These are phyloP conservation scores for Crithidia thermophila DNA, from an alignment of 208 protist species.

Conservation along the genomic window DNA sequence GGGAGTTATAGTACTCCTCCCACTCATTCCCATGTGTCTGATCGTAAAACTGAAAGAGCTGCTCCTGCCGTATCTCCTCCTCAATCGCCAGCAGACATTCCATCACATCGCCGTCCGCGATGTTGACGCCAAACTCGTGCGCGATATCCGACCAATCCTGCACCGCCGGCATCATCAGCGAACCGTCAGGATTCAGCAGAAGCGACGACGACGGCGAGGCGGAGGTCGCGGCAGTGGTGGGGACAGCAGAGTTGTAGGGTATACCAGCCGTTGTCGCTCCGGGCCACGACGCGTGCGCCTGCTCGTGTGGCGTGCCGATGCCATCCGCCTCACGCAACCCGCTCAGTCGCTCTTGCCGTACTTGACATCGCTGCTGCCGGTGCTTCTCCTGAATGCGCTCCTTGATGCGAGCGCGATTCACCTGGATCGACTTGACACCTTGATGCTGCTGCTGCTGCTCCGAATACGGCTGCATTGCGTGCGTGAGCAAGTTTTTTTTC, in stretches of 20 bases:
- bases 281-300: background rate
- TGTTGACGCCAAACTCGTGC: conserved; percentile 61
- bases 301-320: background rate
- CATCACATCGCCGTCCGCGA: conserved; percentile 47
- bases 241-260: background rate
- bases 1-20: conserved; percentile 71
- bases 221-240: background rate
- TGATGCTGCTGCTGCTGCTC: conserved; percentile 4
- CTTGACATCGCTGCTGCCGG: conserved; percentile 17
- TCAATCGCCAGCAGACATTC: conserved; percentile 71
- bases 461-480: conserved; percentile 5
- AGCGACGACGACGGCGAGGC: background rate
- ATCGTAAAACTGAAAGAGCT: conserved; percentile 64
- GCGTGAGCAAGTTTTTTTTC: background rate
- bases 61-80: conserved; percentile 81
- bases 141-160: conserved; percentile 56
- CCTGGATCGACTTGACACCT: conserved; percentile 57
- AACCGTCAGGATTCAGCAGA: background rate
- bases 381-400: conserved; percentile 62
- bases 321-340: conserved; percentile 18
- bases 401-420: conserved; percentile 54
- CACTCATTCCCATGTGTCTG: conserved; percentile 56
- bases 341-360: conserved; percentile 29
- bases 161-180: conserved; percentile 10
- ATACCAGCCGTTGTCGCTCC: background rate